Evolutionary conservation across 805 yeast species (phyloP), one percentile per base, ranked within the genome.

Genomic region (Pichia manshurica): DNA sequence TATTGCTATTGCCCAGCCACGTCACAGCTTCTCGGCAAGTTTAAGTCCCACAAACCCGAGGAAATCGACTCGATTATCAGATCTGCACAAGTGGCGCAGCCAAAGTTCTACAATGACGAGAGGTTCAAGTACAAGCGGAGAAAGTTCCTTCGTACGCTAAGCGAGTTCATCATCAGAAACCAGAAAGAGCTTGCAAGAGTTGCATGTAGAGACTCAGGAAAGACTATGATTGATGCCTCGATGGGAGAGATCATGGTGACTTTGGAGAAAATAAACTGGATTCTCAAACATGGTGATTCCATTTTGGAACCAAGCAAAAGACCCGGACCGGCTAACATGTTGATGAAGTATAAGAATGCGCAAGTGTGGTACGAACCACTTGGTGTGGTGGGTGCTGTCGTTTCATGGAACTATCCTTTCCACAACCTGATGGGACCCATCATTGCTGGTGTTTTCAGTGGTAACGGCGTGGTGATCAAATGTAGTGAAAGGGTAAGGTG

Each of bases 401-500:
- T 93, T 1, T 87, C 96, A 3, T 93, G 99, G 99, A 93, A 93
- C 62, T 93, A 93, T 63, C 99, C 99, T 0, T 82, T 93, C 65
- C 99, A 93, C 64, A 93, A 93, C 65, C 69, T 90, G 44, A 68
- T 93, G 73, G 97, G 97, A 3, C 99, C 99, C 1, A 73, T 93
- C 2, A 81, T 90, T 48, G 95, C 98, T 2, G 79, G 91, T 1
- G 65, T 93, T 22, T 87, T 90, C 61, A 80, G 96, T 5, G 99
- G 99, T 4, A 91, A 93, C 60, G 89, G 90, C 6, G 82, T 89
- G 39, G 83, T 93, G 9, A 81, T 93, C 46, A 93, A 93, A 64
- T 91, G 99, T 68, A 87, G 96, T 10, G 99, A 93, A 66, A 86
- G 88, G 59, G 99, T 93, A 1, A 83, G 87, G 36, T 93, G 98